Percentiles rank a stretch among this genome's conserved stretches.
phyloP scores from a whole-genome alignment of 768 basidiomycete species.

The Suillus weaverae region DNA sequence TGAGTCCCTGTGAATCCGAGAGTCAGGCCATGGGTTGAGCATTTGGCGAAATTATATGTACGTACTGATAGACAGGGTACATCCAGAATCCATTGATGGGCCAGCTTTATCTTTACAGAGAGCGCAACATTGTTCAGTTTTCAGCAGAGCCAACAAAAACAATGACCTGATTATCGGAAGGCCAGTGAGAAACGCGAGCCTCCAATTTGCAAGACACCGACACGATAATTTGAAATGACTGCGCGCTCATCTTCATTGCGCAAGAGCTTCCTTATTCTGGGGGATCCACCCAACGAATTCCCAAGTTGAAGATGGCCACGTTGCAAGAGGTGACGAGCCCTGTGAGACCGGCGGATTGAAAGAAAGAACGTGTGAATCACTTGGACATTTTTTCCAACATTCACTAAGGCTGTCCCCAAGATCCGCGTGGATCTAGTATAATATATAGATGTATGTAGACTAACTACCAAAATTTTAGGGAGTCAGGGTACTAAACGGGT shows the following conservation, averaged over 20 bases:
- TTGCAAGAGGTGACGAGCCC: conserved; percentile 14
- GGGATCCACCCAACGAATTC: conserved; percentile 27
- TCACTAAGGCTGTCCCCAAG: conserved; percentile 1
- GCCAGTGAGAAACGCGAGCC: conserved; percentile 1
- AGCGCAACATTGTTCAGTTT: neutral
- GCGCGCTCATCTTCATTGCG: neutral
- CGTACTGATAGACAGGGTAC: neutral
- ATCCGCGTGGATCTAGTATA: neutral
- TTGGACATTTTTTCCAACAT: neutral
- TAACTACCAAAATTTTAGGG: neutral
- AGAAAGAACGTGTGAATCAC: conserved; percentile 6
- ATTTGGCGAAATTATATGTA: neutral
- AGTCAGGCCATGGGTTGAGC: conserved; percentile 8
- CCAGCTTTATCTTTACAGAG: neutral
- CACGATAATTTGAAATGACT: neutral
- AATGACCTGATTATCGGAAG: neutral
- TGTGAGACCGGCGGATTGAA: conserved; percentile 28
- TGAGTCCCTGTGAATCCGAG: conserved; percentile 1
- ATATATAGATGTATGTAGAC: neutral
- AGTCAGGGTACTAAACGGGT: neutral
- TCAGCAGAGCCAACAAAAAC: neutral
- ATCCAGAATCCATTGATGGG: neutral
- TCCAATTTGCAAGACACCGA: neutral
- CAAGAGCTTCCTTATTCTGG: conserved; percentile 2
- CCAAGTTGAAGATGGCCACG: conserved; percentile 20